Base-by-base conservation (phyloP, 1,284 basidiomycete species). In the Cryptococcus neoformans region DNA sequence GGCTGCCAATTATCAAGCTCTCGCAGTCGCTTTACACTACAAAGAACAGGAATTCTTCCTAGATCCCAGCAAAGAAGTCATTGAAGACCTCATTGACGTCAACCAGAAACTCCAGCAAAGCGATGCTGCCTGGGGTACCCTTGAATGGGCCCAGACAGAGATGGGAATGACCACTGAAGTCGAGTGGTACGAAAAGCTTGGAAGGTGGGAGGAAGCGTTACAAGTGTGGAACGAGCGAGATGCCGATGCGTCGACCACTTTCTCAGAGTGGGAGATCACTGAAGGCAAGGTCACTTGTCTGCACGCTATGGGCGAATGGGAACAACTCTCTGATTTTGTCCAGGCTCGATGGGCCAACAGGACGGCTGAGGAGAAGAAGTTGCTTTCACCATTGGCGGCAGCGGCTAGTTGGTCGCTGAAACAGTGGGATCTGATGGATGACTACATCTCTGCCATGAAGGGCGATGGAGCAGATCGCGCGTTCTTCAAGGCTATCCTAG, bases 341-440 rank as follows among this genome's bases (percentile, higher is more conserved):
- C 89, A 92, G 63, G 87, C 92, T 61, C 85, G 89, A 64, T 99
- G 96, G 96, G 80, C 85, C 4, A 87, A 85, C 61, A 89, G 92
- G 3, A 85, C 83, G 46, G 83, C 87, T 60, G 93, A 97, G 49
- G 89, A 94, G 64, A 87, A 90, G 53, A 84, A 89, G 57, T 88
- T 91, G 73, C 96, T 99, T 68, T 94, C 96, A 1, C 94, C 95
- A 0, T 87, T 99, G 79, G 96, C 95, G 0, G 92, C 96, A 0
- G 95, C 96, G 0, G 95, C 96, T 1, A 92, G 92, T 4, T 99
- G 96, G 95, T 92, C 92, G 5, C 78, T 97, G 56, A 89, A 89
- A 62, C 92, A 98, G 70, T 99, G 96, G 96, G 93, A 97, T 69
- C 84, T 87, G 7, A 99, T 99, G 96, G 96, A 99, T 60, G 88